Evolutionary conservation across 2,329 filamentous ascomycete species (phyloP), one percentile per base, ranked within the genome.

Genomic region (Penicillium sp.): DNA sequence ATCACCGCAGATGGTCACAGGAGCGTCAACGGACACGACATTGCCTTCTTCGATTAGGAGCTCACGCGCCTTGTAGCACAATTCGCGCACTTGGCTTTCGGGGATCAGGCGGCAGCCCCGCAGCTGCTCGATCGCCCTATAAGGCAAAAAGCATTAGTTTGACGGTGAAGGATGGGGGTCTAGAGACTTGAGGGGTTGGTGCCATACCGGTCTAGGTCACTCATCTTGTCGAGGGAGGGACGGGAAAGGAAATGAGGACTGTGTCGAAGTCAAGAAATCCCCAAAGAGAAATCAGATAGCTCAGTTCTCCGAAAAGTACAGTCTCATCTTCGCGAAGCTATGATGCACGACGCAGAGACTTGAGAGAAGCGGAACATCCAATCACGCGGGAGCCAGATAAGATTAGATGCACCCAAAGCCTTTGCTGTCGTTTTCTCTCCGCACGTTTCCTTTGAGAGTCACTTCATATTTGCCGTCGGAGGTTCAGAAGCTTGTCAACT

Each of bases 1-100:
- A 72, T 97, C 93, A 67, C 93, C 93, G 71, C 93, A 97, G 83
- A 96, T 96, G 74, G 93, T 97, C 58, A 97, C 93, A 22, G 93
- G 93, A 59, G 93, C 93, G 72, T 93, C 89, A 60, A 99, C 93
- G 18, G 89, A 92, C 62, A 97, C 93, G 49, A 97, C 93, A 73
- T 99, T 97, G 63, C 91, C 93, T 78, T 99, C 94, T 76, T 97
- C 94, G 60, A 99, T 96, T 63, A 99, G 79, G 53, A 99, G 84
- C 79, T 99, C 94, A 62, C 94, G 86, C 50, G 94, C 94, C 73
- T 97, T 97, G 81, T 97, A 93, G 78, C 94, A 97, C 66, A 99
- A 83, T 78, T 99, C 93, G 72, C 93, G 89, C 59, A 99, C 95
- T 78, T 97, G 90, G 39, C 87, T 82, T 79, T 99, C 94, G 60